Base-by-base conservation (phyloP, 2,329 filamentous ascomycete species). In the Aspergillus felis region DNA sequence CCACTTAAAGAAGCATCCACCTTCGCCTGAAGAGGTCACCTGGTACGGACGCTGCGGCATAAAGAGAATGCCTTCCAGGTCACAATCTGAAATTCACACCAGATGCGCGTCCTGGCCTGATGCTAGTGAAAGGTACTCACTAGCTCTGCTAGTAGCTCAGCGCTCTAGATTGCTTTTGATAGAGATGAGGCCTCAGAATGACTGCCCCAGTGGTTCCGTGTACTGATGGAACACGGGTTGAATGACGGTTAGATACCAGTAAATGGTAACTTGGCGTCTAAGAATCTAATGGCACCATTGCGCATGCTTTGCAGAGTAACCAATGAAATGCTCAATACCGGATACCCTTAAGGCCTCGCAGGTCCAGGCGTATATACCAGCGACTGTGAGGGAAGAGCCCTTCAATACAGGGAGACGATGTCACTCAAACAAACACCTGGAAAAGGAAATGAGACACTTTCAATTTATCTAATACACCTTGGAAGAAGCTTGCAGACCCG, bases 381-480 rank as follows among this genome's bases (percentile, higher is more conserved):
- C 32, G 14, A 38, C 32, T 17, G 6, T 38, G 32, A 38, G 14
- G 14, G 32, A 35, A 38, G 32, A 38, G 14, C 3, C 32, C 5
- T 38, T 38, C 14, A 17, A 38, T 17, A 6, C 32, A 38, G 14
- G 14, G 14, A 38, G 32, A 17, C 14, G 6, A 38, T 3, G 2
- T 7, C 14, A 38, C 27, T 53, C 41, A 20, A 50, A 14, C 32
- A 56, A 24, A 51, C 56, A 50, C 6, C 41, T 51, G 20, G 24
- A 52, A 55, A 51, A 53, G 49, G 54, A 57, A 42, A 57, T 27
- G 12, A 47, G 24, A 24, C 22, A 47, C 38, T 60, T 61, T 65
- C 54, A 51, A 66, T 63, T 68, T 63, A 57, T 67, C 65, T 67
- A 66, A 67, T 67, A 66, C 66, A 68, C 60, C 62, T 56, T 56